phyloP scores from a whole-genome alignment of 2,329 filamentous ascomycete species.

The Verticillium albo-atrum region DNA sequence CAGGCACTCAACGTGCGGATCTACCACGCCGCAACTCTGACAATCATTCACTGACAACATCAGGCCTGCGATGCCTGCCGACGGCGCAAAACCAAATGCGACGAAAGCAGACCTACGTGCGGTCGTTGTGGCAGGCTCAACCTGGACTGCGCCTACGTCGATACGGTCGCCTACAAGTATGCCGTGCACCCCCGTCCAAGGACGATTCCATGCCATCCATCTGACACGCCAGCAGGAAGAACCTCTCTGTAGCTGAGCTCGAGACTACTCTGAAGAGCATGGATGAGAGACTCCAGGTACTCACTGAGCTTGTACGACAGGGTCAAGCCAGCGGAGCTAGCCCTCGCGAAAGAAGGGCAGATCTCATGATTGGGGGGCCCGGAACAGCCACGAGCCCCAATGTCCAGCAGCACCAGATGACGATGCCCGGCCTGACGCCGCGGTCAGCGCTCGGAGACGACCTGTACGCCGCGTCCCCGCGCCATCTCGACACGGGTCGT shows the following conservation, averaged over 20 bases:
- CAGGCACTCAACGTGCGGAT: background rate
- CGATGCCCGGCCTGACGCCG: background rate
- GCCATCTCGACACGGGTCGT: background rate
- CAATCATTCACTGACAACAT: background rate
- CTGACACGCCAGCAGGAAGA: constrained; percentile 1
- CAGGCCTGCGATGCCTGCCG: constrained; percentile 4
- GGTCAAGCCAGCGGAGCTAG: background rate
- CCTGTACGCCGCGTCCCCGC: background rate
- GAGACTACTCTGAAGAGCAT: constrained; percentile 1
- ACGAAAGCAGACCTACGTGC: constrained; percentile 2
- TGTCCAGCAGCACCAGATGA: background rate
- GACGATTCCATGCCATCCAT: background rate
- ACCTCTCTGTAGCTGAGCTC: constrained; percentile 3
- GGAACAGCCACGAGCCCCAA: background rate
- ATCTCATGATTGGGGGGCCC: too few relatives aligned
- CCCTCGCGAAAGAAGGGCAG: background rate
- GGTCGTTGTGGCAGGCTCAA: constrained; percentile 3
- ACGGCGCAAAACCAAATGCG: constrained; percentile 4
- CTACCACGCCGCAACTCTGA: background rate
- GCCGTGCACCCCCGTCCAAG: background rate
- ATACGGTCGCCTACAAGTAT: constrained; percentile 4
- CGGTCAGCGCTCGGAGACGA: background rate
- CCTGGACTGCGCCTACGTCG: constrained; percentile 4
- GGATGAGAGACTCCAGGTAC: constrained; percentile 1
- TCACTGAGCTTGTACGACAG: background rate